Conservation (phyloP, 2,329 filamentous ascomycete genomes). For the Sporothrix humicola region DNA sequence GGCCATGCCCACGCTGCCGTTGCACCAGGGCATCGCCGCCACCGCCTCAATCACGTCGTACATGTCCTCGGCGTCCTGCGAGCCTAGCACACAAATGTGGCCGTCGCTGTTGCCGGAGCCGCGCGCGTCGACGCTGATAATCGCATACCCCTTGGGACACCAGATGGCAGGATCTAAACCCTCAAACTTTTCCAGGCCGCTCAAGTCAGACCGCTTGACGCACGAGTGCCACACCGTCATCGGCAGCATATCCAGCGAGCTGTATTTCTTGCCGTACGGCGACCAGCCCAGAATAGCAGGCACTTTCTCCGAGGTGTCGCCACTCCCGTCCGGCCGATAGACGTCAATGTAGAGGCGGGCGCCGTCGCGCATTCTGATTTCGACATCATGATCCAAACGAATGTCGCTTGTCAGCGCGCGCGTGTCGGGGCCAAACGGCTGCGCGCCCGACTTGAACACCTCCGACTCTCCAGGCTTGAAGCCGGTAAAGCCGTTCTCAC, state of each 20-base stretch:
- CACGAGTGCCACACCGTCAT: slow-evolving; percentile 14
- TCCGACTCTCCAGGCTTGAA: not conserved
- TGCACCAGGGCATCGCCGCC: not conserved
- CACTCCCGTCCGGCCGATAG: not conserved
- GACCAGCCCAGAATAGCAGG: not conserved
- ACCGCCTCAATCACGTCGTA: not conserved
- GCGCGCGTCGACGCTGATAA: not conserved
- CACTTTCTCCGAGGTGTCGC: not conserved
- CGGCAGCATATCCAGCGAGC: slow-evolving; percentile 6
- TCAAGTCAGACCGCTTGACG: not conserved
- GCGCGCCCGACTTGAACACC: not conserved
- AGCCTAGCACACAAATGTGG: not conserved
- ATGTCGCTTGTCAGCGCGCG: slow-evolving; percentile 3
- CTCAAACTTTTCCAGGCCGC: not conserved
- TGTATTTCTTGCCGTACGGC: slow-evolving; percentile 3
- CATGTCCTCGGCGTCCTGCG: slow-evolving; percentile 13
- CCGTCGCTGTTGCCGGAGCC: not conserved
- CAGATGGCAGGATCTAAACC: not conserved
- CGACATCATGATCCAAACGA: not conserved
- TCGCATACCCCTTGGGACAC: not conserved
- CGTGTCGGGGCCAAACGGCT: slow-evolving; percentile 11
- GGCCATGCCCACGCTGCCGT: not conserved
- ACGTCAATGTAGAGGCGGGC: slow-evolving; percentile 9
- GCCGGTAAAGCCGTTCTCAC: not conserved
- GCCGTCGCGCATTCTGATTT: not conserved